Evolutionary conservation across 1,284 basidiomycete genomes (phyloP), one percentile per base, ranked within the genome.

Genomic region (Singerocomus inundabilis): DNA sequence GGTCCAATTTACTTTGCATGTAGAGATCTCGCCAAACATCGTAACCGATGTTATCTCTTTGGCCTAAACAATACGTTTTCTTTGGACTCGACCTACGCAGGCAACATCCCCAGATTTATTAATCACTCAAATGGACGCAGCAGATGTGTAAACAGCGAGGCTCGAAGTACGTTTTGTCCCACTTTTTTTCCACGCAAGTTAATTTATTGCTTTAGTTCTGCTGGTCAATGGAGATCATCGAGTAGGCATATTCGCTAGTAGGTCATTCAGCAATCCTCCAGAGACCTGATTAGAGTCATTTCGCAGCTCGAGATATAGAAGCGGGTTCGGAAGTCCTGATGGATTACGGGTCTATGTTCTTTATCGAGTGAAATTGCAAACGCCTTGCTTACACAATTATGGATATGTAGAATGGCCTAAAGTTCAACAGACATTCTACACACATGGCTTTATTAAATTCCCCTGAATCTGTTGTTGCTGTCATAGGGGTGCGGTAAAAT

Each of bases 141-240:
- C 12, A 48, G 26, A 16, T 55, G 32, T 21, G 57, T 66, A 1
- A 85, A 84, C 57, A 76, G 76, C 48, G 46, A 54, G 6, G 79
- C 81, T 0, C 56, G 55, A 51, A 66, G 82, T 83, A 56, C 41
- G 69, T 35, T 9, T n/a, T n/a, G n/a, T n/a, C n/a, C n/a, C n/a
- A n/a, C n/a, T n/a, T n/a, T 9, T 33, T 48, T 42, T 47, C 15
- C 11, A 30, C 32, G 4, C 12, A 29, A 44, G 44, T 44, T 59
- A 36, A 54, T 34, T 30, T 40, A 10, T 48, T 18, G 18, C 16
- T 16, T 30, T 43, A 87, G 84, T 78, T n/a, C 63, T 56, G 21
- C 56, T 77, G 10, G 80, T 86, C 2, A 80, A 82, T 54, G 80
- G 80, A 2, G 79, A 84, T 43, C 75, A 79, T 43, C 73, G 80